Evolutionary conservation across 1,284 basidiomycete species (phyloP).

Genomic region (Malassezia restricta): DNA sequence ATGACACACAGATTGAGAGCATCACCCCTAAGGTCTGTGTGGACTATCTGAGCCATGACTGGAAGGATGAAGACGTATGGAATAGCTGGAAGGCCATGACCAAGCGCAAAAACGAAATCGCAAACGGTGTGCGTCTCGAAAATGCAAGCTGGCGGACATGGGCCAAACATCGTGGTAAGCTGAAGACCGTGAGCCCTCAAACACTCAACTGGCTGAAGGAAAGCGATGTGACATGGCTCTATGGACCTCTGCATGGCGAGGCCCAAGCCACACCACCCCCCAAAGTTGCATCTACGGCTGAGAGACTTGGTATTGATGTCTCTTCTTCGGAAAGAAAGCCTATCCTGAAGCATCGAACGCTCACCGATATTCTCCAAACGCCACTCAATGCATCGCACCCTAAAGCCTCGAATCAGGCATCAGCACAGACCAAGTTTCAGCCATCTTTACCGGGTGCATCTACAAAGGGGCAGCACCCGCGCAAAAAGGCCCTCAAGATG

Average conservation of each 20-base stretch:
- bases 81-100: constrained; percentile 97
- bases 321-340: constrained; percentile 54
- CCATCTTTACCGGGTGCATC: neutral
- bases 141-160: constrained; percentile 97
- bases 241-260: constrained; percentile 71
- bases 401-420: neutral
- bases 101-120: constrained; percentile 92
- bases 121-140: constrained; percentile 85
- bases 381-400: constrained; percentile 24
- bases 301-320: constrained; percentile 50
- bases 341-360: constrained; percentile 88
- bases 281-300: constrained; percentile 51
- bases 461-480: neutral
- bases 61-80: constrained; percentile 98
- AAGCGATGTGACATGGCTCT: constrained; percentile 97
- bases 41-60: constrained; percentile 71
- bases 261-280: constrained; percentile 55
- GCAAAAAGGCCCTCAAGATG: neutral
- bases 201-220: constrained; percentile 99
- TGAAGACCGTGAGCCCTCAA: constrained; percentile 89
- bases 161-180: constrained; percentile 96
- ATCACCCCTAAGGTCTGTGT: constrained; percentile 53
- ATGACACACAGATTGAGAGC: constrained; percentile 42
- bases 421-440: neutral
- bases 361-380: constrained; percentile 67